phyloP scores from a whole-genome alignment of 768 basidiomycete species.

The Leccinum variicolor region DNA sequence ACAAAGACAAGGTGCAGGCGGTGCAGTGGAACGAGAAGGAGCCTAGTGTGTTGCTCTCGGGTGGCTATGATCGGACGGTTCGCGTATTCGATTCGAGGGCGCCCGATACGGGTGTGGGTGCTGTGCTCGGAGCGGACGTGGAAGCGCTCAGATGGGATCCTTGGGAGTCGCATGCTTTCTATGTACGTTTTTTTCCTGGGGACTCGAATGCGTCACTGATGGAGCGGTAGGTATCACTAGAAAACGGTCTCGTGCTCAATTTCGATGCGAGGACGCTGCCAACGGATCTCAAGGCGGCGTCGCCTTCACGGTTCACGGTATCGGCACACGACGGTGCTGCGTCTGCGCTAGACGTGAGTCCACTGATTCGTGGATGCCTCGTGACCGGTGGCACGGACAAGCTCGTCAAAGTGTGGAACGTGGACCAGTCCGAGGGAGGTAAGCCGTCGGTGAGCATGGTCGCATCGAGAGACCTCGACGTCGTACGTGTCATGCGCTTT shows the following conservation, averaged over 20 bases:
- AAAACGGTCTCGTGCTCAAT: slow-evolving; percentile 91
- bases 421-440: slow-evolving; percentile 59
- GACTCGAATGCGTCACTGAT: background rate
- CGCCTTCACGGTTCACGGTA: slow-evolving; percentile 80
- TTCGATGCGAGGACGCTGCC: slow-evolving; percentile 87
- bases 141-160: slow-evolving; percentile 96
- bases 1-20: slow-evolving; percentile 93
- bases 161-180: slow-evolving; percentile 85
- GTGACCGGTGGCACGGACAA: slow-evolving; percentile 96
- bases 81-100: slow-evolving; percentile 89
- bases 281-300: slow-evolving; percentile 58
- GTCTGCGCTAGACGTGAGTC: slow-evolving; percentile 87
- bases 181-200: slow-evolving; percentile 48
- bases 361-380: slow-evolving; percentile 85
- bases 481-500: slow-evolving; percentile 51
- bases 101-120: slow-evolving; percentile 79
- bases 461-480: slow-evolving; percentile 83
- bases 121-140: slow-evolving; percentile 84
- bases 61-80: slow-evolving; percentile 94
- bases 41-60: slow-evolving; percentile 87
- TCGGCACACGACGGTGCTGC: slow-evolving; percentile 91
- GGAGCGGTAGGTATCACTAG: slow-evolving; percentile 75
- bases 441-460: slow-evolving; percentile 81
- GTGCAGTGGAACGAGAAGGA: slow-evolving; percentile 93
- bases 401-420: slow-evolving; percentile 94